phyloP scores from a whole-genome alignment of 1,284 basidiomycete species.

The Malassezia globosa region DNA sequence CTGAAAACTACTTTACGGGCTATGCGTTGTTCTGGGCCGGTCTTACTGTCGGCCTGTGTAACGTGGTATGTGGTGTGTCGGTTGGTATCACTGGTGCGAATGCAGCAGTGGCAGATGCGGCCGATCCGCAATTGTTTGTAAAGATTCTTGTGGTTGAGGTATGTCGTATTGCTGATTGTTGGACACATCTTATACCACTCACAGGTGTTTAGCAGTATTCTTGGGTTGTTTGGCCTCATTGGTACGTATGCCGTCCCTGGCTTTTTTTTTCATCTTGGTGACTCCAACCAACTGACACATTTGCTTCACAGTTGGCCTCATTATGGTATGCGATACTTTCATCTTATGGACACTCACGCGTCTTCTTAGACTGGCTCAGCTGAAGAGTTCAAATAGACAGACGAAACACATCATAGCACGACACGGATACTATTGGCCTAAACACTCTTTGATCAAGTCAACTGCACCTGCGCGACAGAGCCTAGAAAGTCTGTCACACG shows the following conservation, averaged over 20 bases:
- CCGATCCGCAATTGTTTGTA: conserved; percentile 45
- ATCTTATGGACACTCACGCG: neutral
- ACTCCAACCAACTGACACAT: conserved; percentile 6
- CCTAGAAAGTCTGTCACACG: conserved; percentile 92
- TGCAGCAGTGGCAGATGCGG: conserved; percentile 43
- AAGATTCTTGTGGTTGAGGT: conserved; percentile 39
- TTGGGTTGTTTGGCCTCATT: conserved; percentile 44
- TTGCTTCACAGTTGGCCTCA: conserved; percentile 15
- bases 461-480: conserved; percentile 71
- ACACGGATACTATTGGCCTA: neutral
- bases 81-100: conserved; percentile 45
- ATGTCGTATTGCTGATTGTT: neutral
- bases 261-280: too few relatives aligned
- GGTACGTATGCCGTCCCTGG: conserved; percentile 17
- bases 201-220: conserved; percentile 40
- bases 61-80: conserved; percentile 41
- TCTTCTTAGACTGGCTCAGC: conserved; percentile 11
- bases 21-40: conserved; percentile 45
- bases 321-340: conserved; percentile 10
- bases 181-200: neutral
- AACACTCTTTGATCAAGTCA: conserved; percentile 29
- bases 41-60: conserved; percentile 43
- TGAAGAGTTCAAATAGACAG: conserved; percentile 15
- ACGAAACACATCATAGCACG: neutral
- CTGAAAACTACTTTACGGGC: conserved; percentile 41